Evolutionary conservation across 768 basidiomycete species (phyloP).

Genomic region (Termitomyces titanicus): DNA sequence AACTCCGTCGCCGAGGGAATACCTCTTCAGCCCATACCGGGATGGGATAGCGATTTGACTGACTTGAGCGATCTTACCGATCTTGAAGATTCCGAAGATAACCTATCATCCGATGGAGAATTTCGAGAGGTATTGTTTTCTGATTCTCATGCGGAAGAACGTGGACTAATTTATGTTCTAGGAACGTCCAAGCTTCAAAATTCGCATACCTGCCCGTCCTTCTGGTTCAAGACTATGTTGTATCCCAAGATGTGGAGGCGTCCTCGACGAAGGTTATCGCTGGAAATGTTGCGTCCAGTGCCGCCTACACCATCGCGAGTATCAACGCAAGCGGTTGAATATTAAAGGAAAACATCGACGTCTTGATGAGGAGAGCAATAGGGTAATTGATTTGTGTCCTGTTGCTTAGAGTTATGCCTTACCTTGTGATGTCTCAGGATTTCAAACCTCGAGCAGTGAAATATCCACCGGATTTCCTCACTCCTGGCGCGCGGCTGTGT

Average conservation of each 20-base stretch:
- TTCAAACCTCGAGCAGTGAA: not conserved
- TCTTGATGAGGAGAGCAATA: constrained; percentile 16
- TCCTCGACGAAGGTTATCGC: constrained; percentile 26
- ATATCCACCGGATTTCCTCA: constrained; percentile 5
- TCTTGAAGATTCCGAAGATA: constrained; percentile 19
- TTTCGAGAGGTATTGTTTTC: not conserved
- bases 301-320: constrained; percentile 31
- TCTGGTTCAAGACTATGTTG: constrained; percentile 21
- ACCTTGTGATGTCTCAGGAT: not conserved
- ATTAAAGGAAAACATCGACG: not conserved
- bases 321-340: constrained; percentile 29
- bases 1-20: not conserved
- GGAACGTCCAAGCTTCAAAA: constrained; percentile 24
- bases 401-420: not conserved
- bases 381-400: not conserved
- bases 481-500: constrained; percentile 36
- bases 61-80: constrained; percentile 25
- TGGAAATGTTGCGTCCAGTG: constrained; percentile 44
- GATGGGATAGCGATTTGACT: constrained; percentile 32
- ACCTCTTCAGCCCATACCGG: constrained; percentile 10
- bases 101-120: constrained; percentile 4
- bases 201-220: constrained; percentile 29
- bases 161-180: not conserved
- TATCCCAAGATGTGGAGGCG: constrained; percentile 29
- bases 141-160: not conserved